Evolutionary conservation across 192 early-diverging fungal species (phyloP).

Genomic region (Linnemannia zychae): DNA sequence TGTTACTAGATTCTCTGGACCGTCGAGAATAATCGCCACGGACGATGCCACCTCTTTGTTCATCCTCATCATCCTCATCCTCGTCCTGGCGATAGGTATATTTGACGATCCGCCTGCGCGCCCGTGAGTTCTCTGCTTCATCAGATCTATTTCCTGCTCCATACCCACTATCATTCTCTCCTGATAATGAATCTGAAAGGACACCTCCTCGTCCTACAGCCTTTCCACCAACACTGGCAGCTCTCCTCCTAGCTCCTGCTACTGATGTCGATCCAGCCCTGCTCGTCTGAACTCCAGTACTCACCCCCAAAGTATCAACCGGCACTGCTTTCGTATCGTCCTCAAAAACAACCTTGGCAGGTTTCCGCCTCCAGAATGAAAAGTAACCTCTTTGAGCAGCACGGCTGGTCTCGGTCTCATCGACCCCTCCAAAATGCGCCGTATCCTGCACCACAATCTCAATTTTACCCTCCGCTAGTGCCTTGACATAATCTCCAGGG

Average conservation of each 20-base stretch:
- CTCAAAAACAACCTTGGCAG: not conserved
- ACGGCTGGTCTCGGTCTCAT: constrained; percentile 36
- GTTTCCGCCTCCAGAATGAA: constrained; percentile 17
- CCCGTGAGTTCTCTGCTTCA: not conserved
- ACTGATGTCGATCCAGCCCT: not conserved
- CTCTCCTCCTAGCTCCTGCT: not conserved
- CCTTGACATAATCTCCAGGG: constrained; percentile 62
- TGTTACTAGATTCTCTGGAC: constrained; percentile 4
- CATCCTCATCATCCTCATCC: constrained; percentile 18
- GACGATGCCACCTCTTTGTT: too few species aligned
- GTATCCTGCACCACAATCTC: constrained; percentile 58
- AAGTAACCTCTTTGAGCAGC: constrained; percentile 30
- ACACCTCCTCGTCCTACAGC: not conserved
- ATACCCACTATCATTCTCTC: constrained; percentile 46
- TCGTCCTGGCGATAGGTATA: constrained; percentile 42
- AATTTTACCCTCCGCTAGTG: constrained; percentile 61
- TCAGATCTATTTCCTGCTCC: constrained; percentile 22
- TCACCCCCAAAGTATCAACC: not conserved
- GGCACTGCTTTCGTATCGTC: not conserved
- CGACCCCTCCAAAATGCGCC: constrained; percentile 31
- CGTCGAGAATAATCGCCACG: constrained; percentile 2
- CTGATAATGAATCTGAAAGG: constrained; percentile 2
- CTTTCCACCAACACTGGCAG: not conserved
- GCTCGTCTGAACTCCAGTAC: not conserved
- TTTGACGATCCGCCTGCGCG: constrained; percentile 44